Conservation (phyloP, 208 protist species). For the Naegleria fowleri region DNA sequence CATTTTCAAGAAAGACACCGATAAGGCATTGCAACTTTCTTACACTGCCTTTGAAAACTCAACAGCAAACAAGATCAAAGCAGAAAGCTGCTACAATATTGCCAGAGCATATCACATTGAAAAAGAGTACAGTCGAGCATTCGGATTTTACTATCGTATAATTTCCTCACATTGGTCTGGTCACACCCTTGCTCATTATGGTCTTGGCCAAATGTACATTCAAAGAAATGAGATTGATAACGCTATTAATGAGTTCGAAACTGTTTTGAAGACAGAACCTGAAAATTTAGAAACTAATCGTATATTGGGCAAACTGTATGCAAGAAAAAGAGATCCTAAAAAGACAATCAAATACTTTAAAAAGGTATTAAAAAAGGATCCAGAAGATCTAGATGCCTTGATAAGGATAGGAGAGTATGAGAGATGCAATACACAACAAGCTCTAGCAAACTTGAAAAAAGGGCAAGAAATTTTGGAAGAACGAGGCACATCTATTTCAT, state of each 20-base stretch:
- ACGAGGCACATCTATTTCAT: neutral
- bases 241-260: constrained; percentile 43
- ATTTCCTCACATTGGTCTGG: constrained; percentile 14
- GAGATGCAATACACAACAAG: neutral
- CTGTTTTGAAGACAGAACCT: constrained; percentile 39
- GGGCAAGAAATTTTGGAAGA: neutral
- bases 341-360: neutral
- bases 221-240: constrained; percentile 41
- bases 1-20: constrained; percentile 39
- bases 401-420: constrained; percentile 18
- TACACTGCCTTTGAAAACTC: constrained; percentile 38
- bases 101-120: constrained; percentile 39
- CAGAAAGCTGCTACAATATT: constrained; percentile 45
- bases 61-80: constrained; percentile 38
- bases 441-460: neutral
- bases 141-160: constrained; percentile 28
- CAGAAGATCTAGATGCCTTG: constrained; percentile 25
- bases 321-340: neutral
- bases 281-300: constrained; percentile 52
- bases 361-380: neutral
- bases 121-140: constrained; percentile 38
- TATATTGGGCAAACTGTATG: constrained; percentile 27
- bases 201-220: constrained; percentile 40
- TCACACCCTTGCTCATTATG: constrained; percentile 42
- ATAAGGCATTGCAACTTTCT: constrained; percentile 23